Evolutionary conservation across 75 land plant genomes (phyloP).

Genomic region (Pinus tabuliformis): DNA sequence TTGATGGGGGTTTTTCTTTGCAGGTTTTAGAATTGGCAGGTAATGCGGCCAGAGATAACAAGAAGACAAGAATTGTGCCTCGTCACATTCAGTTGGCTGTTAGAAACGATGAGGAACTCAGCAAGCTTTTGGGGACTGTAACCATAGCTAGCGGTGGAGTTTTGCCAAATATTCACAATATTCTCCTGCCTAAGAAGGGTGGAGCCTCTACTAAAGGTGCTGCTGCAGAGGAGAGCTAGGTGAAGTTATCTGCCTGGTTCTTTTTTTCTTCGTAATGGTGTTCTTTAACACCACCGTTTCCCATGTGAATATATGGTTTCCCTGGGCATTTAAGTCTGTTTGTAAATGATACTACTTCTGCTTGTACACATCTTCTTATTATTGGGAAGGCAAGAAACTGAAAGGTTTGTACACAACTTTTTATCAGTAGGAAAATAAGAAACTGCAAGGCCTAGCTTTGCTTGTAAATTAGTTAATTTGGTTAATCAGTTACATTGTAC

Average conservation of each 20-base stretch:
- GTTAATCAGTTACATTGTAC: too few relatives aligned
- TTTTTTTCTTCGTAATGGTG: background rate
- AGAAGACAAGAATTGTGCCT: slow-evolving; percentile 15
- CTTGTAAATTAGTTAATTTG: too few relatives aligned
- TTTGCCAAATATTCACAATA: slow-evolving; percentile 9
- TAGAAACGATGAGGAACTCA: slow-evolving; percentile 11
- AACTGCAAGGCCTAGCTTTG: too few relatives aligned
- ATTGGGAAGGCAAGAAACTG: too few relatives aligned
- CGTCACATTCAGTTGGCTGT: slow-evolving; percentile 11
- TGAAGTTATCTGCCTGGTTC: background rate
- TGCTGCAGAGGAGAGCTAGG: background rate
- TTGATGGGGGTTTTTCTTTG: background rate
- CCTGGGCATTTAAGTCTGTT: too few relatives aligned
- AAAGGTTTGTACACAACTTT: too few relatives aligned
- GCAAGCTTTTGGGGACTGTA: slow-evolving; percentile 5
- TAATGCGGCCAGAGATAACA: slow-evolving; percentile 9
- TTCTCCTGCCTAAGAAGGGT: slow-evolving; percentile 1
- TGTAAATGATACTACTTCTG: too few relatives aligned
- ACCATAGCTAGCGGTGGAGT: slow-evolving; percentile 13
- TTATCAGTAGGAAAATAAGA: too few relatives aligned
- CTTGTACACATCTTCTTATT: too few relatives aligned
- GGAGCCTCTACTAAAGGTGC: background rate
- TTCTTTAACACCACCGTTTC: slow-evolving; percentile 1
- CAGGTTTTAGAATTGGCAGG: slow-evolving; percentile 15
- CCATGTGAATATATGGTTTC: too few relatives aligned